phyloP scores from a whole-genome alignment of 495 filamentous ascomycete species.

The Penicillium fimorum region DNA sequence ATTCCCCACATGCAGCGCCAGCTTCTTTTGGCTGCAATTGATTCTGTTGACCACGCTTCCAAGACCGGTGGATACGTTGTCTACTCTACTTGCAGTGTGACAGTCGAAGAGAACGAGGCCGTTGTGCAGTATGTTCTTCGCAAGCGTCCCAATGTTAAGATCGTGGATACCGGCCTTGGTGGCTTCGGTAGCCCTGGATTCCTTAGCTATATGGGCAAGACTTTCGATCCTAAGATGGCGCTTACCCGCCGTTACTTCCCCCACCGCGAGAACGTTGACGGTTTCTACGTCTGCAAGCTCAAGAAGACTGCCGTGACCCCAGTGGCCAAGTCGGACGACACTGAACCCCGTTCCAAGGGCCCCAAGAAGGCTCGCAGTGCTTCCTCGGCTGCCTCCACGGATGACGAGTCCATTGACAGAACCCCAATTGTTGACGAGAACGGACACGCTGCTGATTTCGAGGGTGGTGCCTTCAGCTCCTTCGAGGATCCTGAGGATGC shows the following conservation, averaged over 20 bases:
- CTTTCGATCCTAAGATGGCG: conserved; percentile 81
- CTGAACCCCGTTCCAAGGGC: conserved; percentile 17
- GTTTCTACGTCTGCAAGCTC: conserved; percentile 97
- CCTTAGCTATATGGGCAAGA: conserved; percentile 81
- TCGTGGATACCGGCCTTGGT: conserved; percentile 84
- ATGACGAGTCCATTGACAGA: conserved; percentile 40
- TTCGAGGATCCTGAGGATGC: conserved; percentile 65
- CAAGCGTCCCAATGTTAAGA: conserved; percentile 86
- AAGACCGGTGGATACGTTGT: conserved; percentile 93
- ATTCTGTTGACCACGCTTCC: conserved; percentile 81
- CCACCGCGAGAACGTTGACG: conserved; percentile 93
- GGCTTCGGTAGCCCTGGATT: conserved; percentile 93
- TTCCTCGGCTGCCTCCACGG: conserved; percentile 25
- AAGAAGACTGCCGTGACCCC: conserved; percentile 84
- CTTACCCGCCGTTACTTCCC: conserved; percentile 89
- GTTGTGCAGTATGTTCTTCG: conserved; percentile 91
- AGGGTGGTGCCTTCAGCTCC: conserved; percentile 58
- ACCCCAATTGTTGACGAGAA: conserved; percentile 49
- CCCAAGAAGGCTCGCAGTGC: conserved; percentile 12
- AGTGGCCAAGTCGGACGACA: conserved; percentile 44
- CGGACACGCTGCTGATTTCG: conserved; percentile 24
- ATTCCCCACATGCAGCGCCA: conserved; percentile 94
- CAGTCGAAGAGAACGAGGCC: conserved; percentile 88
- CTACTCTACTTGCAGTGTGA: conserved; percentile 90
- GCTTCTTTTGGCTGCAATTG: conserved; percentile 87